These are phyloP conservation scores for Monosporascus sp. DNA, from an alignment of 2,329 filamentous ascomycete species.

Conservation along the genomic window DNA sequence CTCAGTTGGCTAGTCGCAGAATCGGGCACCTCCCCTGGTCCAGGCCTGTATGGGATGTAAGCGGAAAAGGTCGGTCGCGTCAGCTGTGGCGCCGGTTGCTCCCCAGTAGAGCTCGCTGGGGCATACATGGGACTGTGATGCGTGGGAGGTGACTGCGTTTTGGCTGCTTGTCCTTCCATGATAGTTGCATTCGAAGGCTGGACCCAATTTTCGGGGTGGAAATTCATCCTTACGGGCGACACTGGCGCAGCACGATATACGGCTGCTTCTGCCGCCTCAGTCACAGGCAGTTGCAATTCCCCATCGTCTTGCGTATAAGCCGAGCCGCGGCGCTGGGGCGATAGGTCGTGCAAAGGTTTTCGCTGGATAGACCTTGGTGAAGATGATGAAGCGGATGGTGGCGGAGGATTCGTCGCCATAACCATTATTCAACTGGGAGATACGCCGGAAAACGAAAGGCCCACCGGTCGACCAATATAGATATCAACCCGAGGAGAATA, in stretches of 20 bases:
- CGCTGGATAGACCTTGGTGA: conserved; percentile 22
- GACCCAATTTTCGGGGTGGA: conserved; percentile 47
- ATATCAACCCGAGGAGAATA: neutral
- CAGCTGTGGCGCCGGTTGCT: conserved; percentile 11
- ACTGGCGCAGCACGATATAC: conserved; percentile 38
- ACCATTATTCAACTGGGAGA: conserved; percentile 20
- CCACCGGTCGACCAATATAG: conserved; percentile 3
- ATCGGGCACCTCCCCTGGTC: conserved; percentile 12
- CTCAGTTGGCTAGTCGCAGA: conserved; percentile 9
- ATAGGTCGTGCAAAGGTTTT: conserved; percentile 23
- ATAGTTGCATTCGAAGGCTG: conserved; percentile 48
- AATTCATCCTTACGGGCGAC: conserved; percentile 52
- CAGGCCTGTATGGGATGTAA: conserved; percentile 17
- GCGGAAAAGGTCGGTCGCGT: conserved; percentile 11
- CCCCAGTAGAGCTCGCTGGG: conserved; percentile 10
- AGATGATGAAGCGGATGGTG: conserved; percentile 20
- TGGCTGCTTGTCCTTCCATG: conserved; percentile 31
- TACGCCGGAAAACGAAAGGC: conserved; percentile 11
- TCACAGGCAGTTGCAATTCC: conserved; percentile 19
- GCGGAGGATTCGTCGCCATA: conserved; percentile 21
- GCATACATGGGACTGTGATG: conserved; percentile 26
- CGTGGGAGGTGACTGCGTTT: conserved; percentile 27
- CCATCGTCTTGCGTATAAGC: conserved; percentile 20
- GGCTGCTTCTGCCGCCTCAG: conserved; percentile 36
- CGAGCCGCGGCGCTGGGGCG: conserved; percentile 29